Percentiles rank a stretch among this genome's conserved stretches.
Conservation (phyloP, 2,329 filamentous ascomycete genomes). For the Alternaria gaisen region DNA sequence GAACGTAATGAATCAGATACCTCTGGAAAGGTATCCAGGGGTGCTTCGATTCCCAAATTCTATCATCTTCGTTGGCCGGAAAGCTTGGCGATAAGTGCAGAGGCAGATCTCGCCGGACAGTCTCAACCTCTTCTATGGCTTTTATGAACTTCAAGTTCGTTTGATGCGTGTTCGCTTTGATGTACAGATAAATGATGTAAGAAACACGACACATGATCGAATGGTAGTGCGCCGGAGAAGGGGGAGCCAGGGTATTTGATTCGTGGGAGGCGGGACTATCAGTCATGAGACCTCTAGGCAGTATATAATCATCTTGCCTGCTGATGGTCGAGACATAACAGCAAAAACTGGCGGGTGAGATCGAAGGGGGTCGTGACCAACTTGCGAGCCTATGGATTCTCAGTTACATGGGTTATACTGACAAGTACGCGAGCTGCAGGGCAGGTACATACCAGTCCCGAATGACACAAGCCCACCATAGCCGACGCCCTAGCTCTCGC, state of each 20-base stretch:
- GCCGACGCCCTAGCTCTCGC: conserved; percentile 16
- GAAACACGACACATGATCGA: conserved; percentile 19
- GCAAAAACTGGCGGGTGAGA: conserved; percentile 21
- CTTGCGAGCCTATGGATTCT: conserved; percentile 14
- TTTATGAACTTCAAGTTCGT: conserved; percentile 19
- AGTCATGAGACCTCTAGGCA: background rate
- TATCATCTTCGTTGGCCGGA: conserved; percentile 14
- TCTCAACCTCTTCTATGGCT: conserved; percentile 17
- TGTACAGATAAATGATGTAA: conserved; percentile 22
- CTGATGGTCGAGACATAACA: conserved; percentile 16
- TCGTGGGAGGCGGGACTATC: conserved; percentile 9
- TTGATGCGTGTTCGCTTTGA: conserved; percentile 23
- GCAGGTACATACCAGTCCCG: conserved; percentile 15
- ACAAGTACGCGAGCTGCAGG: background rate
- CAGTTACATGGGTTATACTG: background rate
- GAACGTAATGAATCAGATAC: conserved; percentile 15
- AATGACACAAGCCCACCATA: conserved; percentile 25
- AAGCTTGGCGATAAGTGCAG: conserved; percentile 16
- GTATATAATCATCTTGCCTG: conserved; percentile 7
- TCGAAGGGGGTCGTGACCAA: conserved; percentile 20
- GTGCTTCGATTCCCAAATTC: conserved; percentile 16
- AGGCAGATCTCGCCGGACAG: conserved; percentile 8
- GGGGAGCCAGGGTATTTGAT: conserved; percentile 3
- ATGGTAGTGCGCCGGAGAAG: conserved; percentile 20
- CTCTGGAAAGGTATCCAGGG: conserved; percentile 23